Base-by-base conservation (phyloP, 768 basidiomycete genomes). In the Infundibulicybe gibba region DNA sequence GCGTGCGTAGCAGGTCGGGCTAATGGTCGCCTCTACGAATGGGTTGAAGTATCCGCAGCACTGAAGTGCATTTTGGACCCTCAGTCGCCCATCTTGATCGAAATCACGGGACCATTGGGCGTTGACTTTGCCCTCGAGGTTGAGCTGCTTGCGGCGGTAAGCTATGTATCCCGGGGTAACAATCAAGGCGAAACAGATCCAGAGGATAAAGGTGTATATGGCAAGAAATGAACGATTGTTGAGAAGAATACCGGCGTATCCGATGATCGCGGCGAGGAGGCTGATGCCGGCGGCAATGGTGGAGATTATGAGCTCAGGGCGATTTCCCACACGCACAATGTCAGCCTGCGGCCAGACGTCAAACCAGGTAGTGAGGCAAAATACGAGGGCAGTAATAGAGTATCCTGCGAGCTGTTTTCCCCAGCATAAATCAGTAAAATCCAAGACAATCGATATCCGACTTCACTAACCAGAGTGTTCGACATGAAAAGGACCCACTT, bases 141-240 rank as follows among this genome's bases (percentile, higher is more conserved):
- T 75, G 57, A 72, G 72, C 2, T 61, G 53, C 44, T 75, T 74
- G 17, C 74, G 70, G 56, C 82, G 83, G 75, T 89, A 93, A 37
- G 85, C 81, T 53, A 89, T 67, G 65, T 93, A 92, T 0, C 90
- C 89, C 0, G 90, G 90, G 0, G 79, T 68, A 58, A 88, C 77
- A 56, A 91, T 74, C 49, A 89, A 66, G 2, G 72, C 85, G 56
- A 92, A 84, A 47, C 77, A 78, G 59, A 85, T 61, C 90, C 89
- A 93, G 44, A 83, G 76, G 39, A 86, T 59, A 64, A 90, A 85
- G 56, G 87, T 74, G 69, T 90, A 91, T 49, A 80, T 62, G 16
- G 88, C 85, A 50, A 91, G 80, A 77, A 93, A 90, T 45, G 79
- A 67, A 43, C 90, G 87, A 63, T 90, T 90, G 76, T 93, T 92